Conservation (phyloP, 768 basidiomycete species). For the Trichaptum fuscoviolaceum region DNA sequence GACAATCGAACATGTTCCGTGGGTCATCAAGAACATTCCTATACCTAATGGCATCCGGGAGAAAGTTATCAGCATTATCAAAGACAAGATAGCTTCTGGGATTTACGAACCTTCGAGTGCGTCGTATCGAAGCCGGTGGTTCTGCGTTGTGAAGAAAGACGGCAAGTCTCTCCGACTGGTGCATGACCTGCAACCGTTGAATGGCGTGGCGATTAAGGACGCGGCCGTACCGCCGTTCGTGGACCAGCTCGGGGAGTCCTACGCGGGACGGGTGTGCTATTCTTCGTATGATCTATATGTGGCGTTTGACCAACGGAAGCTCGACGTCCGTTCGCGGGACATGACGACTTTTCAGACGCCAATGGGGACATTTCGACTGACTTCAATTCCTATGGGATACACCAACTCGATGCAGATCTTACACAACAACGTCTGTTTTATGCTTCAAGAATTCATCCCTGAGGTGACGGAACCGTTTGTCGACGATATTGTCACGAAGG, state of each 20-base stretch:
- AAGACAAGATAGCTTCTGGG: constrained; percentile 31
- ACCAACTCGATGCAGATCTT: constrained; percentile 37
- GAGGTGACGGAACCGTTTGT: constrained; percentile 30
- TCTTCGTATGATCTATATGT: constrained; percentile 22
- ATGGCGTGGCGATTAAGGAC: constrained; percentile 32
- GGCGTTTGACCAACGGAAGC: constrained; percentile 29
- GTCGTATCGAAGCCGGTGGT: constrained; percentile 36
- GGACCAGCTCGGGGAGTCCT: constrained; percentile 28
- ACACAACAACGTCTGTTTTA: constrained; percentile 33
- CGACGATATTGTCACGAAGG: constrained; percentile 33
- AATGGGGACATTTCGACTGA: constrained; percentile 26
- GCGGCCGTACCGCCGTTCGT: constrained; percentile 28
- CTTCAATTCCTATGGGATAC: constrained; percentile 34
- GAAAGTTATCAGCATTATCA: constrained; percentile 27
- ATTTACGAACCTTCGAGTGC: constrained; percentile 36
- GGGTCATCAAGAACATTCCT: constrained; percentile 23
- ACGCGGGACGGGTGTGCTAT: constrained; percentile 30
- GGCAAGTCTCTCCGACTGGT: constrained; percentile 25
- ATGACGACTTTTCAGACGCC: constrained; percentile 38
- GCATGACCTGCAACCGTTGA: constrained; percentile 33
- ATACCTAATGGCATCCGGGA: constrained; percentile 21
- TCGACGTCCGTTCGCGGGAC: constrained; percentile 28
- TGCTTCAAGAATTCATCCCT: constrained; percentile 36
- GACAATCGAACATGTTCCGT: constrained; percentile 24
- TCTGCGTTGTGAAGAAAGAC: constrained; percentile 29